Conservation (phyloP, 306 rosid genomes). For the Prunus dulcis region DNA sequence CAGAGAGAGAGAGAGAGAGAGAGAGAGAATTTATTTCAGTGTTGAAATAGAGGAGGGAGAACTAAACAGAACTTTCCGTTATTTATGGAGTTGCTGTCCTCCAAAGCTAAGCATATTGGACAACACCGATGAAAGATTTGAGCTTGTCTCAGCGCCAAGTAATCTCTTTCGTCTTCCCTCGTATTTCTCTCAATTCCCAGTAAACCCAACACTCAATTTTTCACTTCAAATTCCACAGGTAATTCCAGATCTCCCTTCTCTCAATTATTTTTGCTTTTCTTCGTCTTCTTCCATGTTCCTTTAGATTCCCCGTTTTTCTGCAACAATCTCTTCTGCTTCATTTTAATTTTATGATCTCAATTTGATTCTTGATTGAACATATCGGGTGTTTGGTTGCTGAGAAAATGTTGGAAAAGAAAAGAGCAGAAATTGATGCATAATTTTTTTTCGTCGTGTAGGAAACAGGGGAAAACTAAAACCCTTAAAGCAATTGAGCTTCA, state of each 20-base stretch:
- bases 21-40: not conserved
- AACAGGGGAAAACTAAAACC: not conserved
- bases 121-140: not conserved
- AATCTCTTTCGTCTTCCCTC: slow-evolving; percentile 3
- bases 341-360: not conserved
- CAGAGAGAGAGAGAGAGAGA: not conserved
- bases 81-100: slow-evolving; percentile 6
- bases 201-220: slow-evolving; percentile 2
- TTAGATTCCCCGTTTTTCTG: not conserved
- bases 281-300: not conserved
- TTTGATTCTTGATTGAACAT: not conserved
- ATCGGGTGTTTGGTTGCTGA: slow-evolving; percentile 7
- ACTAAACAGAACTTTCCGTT: not conserved
- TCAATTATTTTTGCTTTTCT: not conserved
- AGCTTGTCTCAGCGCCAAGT: slow-evolving; percentile 16
- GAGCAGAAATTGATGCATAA: not conserved
- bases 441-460: not conserved
- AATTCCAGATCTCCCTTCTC: not conserved
- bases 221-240: slow-evolving; percentile 18
- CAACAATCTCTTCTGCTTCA: not conserved
- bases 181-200: slow-evolving; percentile 4
- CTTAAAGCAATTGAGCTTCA: not conserved
- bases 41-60: not conserved
- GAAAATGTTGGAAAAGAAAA: not conserved
- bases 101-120: slow-evolving; percentile 22